phyloP scores from a whole-genome alignment of 495 filamentous ascomycete genomes.

The Talaromyces borbonicus region DNA sequence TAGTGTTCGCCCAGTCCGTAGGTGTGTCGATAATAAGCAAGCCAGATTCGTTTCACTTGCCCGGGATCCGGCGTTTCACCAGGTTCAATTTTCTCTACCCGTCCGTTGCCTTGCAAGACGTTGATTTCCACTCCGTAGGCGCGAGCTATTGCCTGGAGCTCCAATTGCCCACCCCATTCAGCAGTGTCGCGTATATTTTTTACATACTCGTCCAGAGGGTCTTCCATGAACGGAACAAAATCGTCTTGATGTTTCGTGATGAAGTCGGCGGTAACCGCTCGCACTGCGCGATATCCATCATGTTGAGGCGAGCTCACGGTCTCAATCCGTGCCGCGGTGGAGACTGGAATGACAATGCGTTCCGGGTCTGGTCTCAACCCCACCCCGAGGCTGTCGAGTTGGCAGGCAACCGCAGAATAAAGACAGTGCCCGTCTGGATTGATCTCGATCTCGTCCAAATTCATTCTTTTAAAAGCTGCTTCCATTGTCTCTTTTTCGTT shows the following conservation, averaged over 20 bases:
- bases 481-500: constrained; percentile 63
- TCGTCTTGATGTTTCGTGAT: constrained; percentile 49
- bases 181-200: constrained; percentile 75
- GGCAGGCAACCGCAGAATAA: constrained; percentile 87
- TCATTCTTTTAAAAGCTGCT: constrained; percentile 47
- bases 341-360: constrained; percentile 25
- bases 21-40: constrained; percentile 89
- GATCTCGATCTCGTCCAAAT: constrained; percentile 67
- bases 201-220: constrained; percentile 64
- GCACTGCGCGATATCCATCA: constrained; percentile 38
- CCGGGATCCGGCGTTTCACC: constrained; percentile 37
- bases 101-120: constrained; percentile 73
- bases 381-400: constrained; percentile 43
- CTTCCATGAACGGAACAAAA: constrained; percentile 69
- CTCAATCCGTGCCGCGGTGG: constrained; percentile 33
- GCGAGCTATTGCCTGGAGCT: constrained; percentile 75
- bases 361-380: constrained; percentile 38
- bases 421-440: constrained; percentile 90
- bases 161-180: constrained; percentile 93
- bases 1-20: constrained; percentile 96
- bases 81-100: constrained; percentile 63
- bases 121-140: constrained; percentile 74
- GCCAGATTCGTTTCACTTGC: constrained; percentile 53
- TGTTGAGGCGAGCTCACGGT: constrained; percentile 29
- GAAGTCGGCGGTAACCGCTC: constrained; percentile 45